phyloP scores from a whole-genome alignment of 2,329 filamentous ascomycete species.

The Alternaria viburni region DNA sequence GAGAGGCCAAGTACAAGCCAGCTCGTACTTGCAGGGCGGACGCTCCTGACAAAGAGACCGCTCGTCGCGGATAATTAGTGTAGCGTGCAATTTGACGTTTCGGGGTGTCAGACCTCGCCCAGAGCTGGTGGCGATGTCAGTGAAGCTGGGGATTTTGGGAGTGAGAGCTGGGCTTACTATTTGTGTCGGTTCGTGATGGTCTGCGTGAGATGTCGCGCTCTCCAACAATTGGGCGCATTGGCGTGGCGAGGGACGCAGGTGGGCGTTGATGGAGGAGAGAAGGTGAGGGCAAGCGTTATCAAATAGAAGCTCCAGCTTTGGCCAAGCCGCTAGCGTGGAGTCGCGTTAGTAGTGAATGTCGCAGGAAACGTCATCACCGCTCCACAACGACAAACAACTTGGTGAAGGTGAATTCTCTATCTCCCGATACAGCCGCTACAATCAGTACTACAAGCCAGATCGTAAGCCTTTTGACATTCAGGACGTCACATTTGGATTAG shows the following conservation, averaged over 20 bases:
- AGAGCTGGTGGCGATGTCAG: background rate
- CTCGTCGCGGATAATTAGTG: background rate
- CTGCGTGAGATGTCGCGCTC: background rate
- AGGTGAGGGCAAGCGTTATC: background rate
- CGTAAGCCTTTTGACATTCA: background rate
- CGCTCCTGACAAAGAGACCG: background rate
- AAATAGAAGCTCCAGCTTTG: background rate
- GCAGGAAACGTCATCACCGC: background rate
- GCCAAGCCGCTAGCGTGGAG: background rate
- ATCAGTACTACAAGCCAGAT: background rate
- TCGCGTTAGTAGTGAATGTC: background rate
- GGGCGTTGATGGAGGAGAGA: background rate
- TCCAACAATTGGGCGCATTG: background rate
- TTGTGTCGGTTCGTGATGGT: background rate
- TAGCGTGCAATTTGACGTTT: background rate
- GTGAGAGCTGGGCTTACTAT: background rate
- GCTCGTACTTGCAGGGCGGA: background rate
- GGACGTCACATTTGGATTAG: background rate
- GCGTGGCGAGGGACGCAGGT: background rate
- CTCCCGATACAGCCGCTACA: background rate
- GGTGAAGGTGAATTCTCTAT: background rate
- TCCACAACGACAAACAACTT: background rate
- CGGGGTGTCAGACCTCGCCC: background rate
- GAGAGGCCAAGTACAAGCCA: background rate
- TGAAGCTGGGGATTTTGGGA: background rate